These are phyloP conservation scores for Raphanus raphanistrum DNA, from an alignment of 345 rosid genomes.

Conservation along the genomic window DNA sequence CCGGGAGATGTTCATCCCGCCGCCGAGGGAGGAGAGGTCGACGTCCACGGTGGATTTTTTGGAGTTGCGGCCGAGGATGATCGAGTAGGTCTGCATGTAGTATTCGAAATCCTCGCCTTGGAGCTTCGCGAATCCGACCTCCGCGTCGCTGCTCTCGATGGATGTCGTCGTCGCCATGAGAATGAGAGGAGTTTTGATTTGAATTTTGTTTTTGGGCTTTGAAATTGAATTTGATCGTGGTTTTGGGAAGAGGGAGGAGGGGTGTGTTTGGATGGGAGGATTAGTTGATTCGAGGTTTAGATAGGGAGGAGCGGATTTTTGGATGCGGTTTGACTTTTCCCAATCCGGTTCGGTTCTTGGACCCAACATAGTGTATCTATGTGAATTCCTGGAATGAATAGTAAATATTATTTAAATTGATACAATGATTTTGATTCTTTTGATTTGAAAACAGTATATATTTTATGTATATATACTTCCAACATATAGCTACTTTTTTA, in stretches of 20 bases:
- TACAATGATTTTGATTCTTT: no score
- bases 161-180: slow-evolving; percentile 2
- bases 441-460: no score
- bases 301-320: neutral
- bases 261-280: neutral
- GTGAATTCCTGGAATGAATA: no score
- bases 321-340: neutral
- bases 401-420: no score
- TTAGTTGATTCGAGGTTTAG: neutral
- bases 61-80: slow-evolving; percentile 85
- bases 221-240: neutral
- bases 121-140: slow-evolving; percentile 92
- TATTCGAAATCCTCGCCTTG: slow-evolving; percentile 97
- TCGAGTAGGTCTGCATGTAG: slow-evolving; percentile 94
- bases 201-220: neutral
- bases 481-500: no score
- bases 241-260: neutral
- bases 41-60: slow-evolving; percentile 93
- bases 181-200: neutral
- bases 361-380: no score
- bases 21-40: slow-evolving; percentile 86
- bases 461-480: no score
- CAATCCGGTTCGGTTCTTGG: neutral
- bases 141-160: slow-evolving; percentile 61
- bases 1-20: slow-evolving; percentile 92